Evolutionary conservation across 768 basidiomycete genomes (phyloP).

Genomic region (Kwoniella newhampshirensis): DNA sequence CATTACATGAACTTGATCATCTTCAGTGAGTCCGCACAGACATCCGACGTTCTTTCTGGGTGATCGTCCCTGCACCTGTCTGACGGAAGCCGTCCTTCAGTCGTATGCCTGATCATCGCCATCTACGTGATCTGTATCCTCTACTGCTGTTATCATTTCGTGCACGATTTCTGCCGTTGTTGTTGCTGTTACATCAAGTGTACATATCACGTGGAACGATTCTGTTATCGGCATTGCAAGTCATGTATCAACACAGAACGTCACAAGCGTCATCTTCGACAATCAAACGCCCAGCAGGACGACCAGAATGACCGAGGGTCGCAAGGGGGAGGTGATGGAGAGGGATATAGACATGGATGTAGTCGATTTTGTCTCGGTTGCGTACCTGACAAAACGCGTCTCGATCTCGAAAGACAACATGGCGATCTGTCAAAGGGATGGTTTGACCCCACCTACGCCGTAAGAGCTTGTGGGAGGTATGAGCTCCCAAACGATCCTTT

Average conservation of each 20-base stretch:
- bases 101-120: conserved; percentile 21
- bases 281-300: no score
- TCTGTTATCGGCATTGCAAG: conserved; percentile 1
- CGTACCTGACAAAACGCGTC: conserved; percentile 7
- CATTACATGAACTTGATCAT: conserved; percentile 20
- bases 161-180: conserved; percentile 16
- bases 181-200: conserved; percentile 12
- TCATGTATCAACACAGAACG: not conserved
- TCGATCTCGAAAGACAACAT: conserved; percentile 21
- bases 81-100: not conserved
- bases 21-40: conserved; percentile 6
- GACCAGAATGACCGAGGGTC: no score
- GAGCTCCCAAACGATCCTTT: conserved; percentile 16
- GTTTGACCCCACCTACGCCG: conserved; percentile 15
- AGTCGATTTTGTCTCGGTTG: conserved; percentile 5
- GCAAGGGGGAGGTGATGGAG: not conserved
- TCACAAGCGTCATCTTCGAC: not conserved
- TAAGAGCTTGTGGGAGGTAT: conserved; percentile 11
- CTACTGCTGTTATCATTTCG: conserved; percentile 21
- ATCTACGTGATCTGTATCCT: conserved; percentile 13
- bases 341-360: conserved; percentile 10
- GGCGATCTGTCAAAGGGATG: conserved; percentile 18
- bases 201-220: conserved; percentile 8
- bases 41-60: not conserved
- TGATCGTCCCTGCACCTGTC: no score